Conservation (phyloP, 352 stramenopile species). For the Phytophthora palmivora region DNA sequence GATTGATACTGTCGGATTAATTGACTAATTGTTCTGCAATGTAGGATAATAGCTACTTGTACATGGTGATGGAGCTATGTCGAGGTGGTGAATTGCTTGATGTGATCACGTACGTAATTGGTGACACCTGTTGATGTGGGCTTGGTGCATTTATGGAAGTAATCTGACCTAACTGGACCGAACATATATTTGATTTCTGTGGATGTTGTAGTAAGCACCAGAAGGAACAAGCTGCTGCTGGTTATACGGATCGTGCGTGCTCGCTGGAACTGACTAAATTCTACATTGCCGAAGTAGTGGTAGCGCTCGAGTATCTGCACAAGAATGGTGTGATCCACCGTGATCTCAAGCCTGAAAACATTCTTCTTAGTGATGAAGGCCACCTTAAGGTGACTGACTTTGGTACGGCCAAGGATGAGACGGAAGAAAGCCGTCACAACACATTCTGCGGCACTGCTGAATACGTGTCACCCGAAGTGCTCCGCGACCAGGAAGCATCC, state of each 20-base stretch:
- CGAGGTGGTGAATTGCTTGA: slow-evolving; percentile 87
- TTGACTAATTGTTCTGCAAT: slow-evolving; percentile 4
- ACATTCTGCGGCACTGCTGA: slow-evolving; percentile 93
- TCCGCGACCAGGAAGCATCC: slow-evolving; percentile 85
- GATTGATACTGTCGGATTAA: no score
- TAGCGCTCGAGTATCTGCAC: slow-evolving; percentile 95
- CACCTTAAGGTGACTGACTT: slow-evolving; percentile 94
- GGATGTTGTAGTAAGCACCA: slow-evolving; percentile 69
- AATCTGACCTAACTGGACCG: slow-evolving; percentile 16
- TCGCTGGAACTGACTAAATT: slow-evolving; percentile 90
- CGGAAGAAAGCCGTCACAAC: slow-evolving; percentile 82
- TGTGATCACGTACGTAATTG: slow-evolving; percentile 78
- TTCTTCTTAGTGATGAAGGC: slow-evolving; percentile 83
- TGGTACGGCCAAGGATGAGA: slow-evolving; percentile 86
- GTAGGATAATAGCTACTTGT: slow-evolving; percentile 78
- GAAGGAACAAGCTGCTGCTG: slow-evolving; percentile 64
- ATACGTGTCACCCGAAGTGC: slow-evolving; percentile 93
- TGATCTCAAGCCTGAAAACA: slow-evolving; percentile 95
- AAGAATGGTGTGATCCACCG: slow-evolving; percentile 94
- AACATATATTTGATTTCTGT: neutral
- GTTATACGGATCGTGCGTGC: slow-evolving; percentile 71
- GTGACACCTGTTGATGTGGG: neutral
- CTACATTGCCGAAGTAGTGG: slow-evolving; percentile 94
- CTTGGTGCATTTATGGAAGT: slow-evolving; percentile 7
- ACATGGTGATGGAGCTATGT: slow-evolving; percentile 93